Base-by-base conservation (phyloP, 176 grass and related monocot genomes). In the Musa acuminata region DNA sequence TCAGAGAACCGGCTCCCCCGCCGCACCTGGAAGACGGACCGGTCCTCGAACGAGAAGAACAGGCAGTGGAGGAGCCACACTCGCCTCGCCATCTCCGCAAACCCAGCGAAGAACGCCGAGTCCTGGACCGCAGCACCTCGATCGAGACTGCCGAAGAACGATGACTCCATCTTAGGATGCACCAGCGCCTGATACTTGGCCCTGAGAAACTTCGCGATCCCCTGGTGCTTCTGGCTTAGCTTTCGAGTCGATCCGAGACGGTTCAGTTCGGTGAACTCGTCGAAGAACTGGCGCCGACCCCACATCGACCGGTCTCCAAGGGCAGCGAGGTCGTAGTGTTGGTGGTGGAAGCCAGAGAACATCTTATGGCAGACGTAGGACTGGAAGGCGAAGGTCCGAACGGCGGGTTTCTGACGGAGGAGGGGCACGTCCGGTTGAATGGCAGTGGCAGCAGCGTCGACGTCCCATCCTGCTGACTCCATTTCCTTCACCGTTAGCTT, bases 61-160 rank as follows among this genome's bases (percentile, higher is more conserved):
- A 96, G 87, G 72, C 89, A 96, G 65, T 92, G 93, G 29, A 96
- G 85, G 24, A 96, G 78, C 93, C 93, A 96, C 0, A 96, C 83
- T n/a, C 93, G 87, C n/a, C 89, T 80, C 20, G 87, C 87, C 89
- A 92, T 92, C 83, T 96, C 93, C 1, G 89, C 75, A 27, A 92
- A 96, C 19, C 81, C 84, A 0, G 81, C 78, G 80, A 96, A 96
- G 85, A 90, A 96, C 43, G 75, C 43, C 78, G 89, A 87, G 59
- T 92, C 85, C 12, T 89, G 93, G 72, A 96, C 87, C 17, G 92
- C 82, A 71, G 89, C 89, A 23, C 93, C 80, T 73, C 88, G 93
- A 72, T 92, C 93, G 43, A 90, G 89, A 25, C 86, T 51, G n/a
- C 89, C 89, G 58, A 96, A 96, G 86, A 96, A 96, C 1, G 93